Conservation (phyloP, 1,284 basidiomycete species). For the Sporisorium exsertum region DNA sequence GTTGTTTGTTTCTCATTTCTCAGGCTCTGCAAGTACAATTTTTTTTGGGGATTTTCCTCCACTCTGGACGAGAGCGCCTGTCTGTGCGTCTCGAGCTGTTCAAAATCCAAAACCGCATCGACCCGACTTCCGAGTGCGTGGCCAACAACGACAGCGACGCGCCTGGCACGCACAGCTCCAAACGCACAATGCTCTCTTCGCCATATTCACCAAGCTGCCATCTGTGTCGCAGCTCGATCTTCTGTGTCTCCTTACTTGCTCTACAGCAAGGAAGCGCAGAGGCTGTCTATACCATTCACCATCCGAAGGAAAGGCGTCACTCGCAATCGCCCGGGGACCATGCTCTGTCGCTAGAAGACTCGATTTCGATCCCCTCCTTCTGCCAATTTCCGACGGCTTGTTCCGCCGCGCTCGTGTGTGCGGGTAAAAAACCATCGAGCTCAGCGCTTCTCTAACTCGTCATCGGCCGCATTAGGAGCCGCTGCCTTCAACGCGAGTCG, state of each 20-base stretch:
- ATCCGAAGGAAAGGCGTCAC: background rate
- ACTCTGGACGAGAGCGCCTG: background rate
- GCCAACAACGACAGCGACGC: conserved; percentile 1
- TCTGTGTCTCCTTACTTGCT: too few relatives aligned
- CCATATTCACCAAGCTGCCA: background rate
- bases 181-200: background rate
- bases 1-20: background rate
- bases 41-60: background rate
- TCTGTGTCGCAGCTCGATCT: background rate
- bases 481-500: too few relatives aligned
- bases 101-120: background rate
- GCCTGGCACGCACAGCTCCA: background rate
- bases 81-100: background rate
- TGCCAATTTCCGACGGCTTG: background rate
- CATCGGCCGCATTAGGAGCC: background rate
- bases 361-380: background rate
- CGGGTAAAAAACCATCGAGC: too few relatives aligned
- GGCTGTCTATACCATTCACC: too few relatives aligned
- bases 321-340: background rate
- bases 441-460: too few relatives aligned
- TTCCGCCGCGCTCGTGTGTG: background rate
- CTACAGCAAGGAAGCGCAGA: too few relatives aligned
- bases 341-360: conserved; percentile 7
- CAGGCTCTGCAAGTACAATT: background rate
- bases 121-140: background rate